Conservation (phyloP, 768 basidiomycete species). For the Boletus coccyginus region DNA sequence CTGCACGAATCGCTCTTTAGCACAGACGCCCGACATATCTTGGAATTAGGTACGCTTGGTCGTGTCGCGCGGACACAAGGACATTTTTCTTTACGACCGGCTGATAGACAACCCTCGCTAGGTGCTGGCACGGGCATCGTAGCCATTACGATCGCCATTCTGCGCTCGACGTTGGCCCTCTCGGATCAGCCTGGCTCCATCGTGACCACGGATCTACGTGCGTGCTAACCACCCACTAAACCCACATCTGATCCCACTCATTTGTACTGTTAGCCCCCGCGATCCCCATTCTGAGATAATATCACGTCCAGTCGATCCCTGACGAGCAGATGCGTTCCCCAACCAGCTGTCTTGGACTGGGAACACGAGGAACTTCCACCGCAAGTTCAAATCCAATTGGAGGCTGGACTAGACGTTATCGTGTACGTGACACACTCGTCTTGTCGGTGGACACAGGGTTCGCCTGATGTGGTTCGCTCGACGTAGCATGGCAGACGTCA, state of each 20-base stretch:
- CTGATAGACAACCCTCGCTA: constrained; percentile 22
- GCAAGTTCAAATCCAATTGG: constrained; percentile 38
- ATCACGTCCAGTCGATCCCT: constrained; percentile 44
- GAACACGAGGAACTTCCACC: constrained; percentile 56
- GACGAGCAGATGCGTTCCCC: constrained; percentile 30
- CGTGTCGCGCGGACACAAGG: not conserved
- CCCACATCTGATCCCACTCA: not conserved
- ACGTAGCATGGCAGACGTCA: constrained; percentile 87
- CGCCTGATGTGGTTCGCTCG: not conserved
- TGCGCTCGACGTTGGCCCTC: constrained; percentile 41
- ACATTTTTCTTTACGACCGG: not conserved
- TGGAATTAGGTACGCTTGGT: constrained; percentile 64
- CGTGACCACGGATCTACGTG: constrained; percentile 73
- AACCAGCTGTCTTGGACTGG: constrained; percentile 67
- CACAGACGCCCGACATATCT: constrained; percentile 37
- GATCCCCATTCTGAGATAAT: constrained; percentile 75
- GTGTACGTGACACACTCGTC: constrained; percentile 47
- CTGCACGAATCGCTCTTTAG: constrained; percentile 42
- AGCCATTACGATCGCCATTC: constrained; percentile 58
- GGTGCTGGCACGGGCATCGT: constrained; percentile 88
- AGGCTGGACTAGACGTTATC: constrained; percentile 55
- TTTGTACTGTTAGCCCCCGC: constrained; percentile 63
- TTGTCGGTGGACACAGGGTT: not conserved
- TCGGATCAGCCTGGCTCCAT: constrained; percentile 34
- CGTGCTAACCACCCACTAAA: constrained; percentile 20